Percentiles rank a stretch among this genome's conserved stretches.
Conservation (phyloP, 2,329 filamentous ascomycete genomes). For the Aspergillus fumigatiaffinis region DNA sequence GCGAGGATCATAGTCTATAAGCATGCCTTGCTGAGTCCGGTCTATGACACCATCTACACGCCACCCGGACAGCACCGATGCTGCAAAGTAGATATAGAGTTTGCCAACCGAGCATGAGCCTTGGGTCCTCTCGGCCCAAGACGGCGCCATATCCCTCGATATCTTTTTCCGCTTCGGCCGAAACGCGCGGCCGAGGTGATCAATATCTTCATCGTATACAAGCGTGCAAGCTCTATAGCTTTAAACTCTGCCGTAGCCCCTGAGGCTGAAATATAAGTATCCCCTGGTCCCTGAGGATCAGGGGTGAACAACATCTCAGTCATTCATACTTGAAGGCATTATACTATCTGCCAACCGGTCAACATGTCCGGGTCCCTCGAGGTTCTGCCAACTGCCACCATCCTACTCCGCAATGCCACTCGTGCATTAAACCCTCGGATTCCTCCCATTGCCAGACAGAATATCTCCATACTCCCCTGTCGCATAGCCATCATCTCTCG, state of each 20-base stretch:
- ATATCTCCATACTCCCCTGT: constrained; percentile 2
- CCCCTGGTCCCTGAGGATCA: background rate
- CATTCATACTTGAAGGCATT: background rate
- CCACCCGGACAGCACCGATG: background rate
- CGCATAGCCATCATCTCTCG: constrained; percentile 16
- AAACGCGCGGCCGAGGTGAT: background rate
- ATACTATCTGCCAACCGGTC: background rate
- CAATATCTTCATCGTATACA: background rate
- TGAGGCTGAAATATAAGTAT: background rate
- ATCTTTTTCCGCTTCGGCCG: background rate
- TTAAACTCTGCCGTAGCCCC: background rate
- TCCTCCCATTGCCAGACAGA: constrained; percentile 13
- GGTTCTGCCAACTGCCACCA: background rate
- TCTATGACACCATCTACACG: background rate
- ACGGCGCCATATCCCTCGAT: background rate
- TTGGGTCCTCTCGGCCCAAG: background rate
- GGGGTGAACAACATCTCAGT: background rate
- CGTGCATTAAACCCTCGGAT: constrained; percentile 12
- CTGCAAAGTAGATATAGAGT: background rate
- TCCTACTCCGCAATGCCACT: constrained; percentile 6
- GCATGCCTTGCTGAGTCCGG: too few relatives aligned
- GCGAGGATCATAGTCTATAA: too few relatives aligned
- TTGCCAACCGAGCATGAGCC: background rate
- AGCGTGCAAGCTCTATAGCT: background rate
- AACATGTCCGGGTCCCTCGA: constrained; percentile 7